Evolutionary conservation across 257 asterid species (phyloP).

Genomic region (Catharanthus roseus): DNA sequence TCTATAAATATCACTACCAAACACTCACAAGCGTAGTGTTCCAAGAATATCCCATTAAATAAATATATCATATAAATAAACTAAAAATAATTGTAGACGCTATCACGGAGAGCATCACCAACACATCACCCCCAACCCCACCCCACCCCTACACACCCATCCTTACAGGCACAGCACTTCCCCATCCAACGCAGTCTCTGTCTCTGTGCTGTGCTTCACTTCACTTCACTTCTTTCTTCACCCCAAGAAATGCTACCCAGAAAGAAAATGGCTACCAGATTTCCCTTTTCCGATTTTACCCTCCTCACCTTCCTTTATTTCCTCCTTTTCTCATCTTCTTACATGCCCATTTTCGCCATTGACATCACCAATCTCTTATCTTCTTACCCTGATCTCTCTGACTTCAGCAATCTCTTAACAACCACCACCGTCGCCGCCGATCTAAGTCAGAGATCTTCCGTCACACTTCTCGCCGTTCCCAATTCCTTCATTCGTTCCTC

Average conservation of each 20-base stretch:
- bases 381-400: slow-evolving; percentile 52
- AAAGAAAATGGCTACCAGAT: slow-evolving; percentile 46
- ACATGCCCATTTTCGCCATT: slow-evolving; percentile 33
- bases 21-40: too few relatives aligned
- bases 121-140: too few relatives aligned
- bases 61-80: too few relatives aligned
- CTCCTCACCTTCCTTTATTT: slow-evolving; percentile 42
- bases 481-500: slow-evolving; percentile 46
- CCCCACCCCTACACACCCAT: too few relatives aligned
- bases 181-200: not conserved
- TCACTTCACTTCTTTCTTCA: slow-evolving; percentile 10
- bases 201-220: slow-evolving; percentile 19
- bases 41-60: too few relatives aligned
- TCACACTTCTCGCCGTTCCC: slow-evolving; percentile 70
- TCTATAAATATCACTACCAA: too few relatives aligned
- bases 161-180: too few relatives aligned
- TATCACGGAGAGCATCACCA: too few relatives aligned
- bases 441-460: slow-evolving; percentile 46
- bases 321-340: slow-evolving; percentile 35
- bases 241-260: not conserved
- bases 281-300: slow-evolving; percentile 46
- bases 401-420: slow-evolving; percentile 55
- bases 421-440: slow-evolving; percentile 64
- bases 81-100: too few relatives aligned
- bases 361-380: slow-evolving; percentile 53